Conservation (phyloP, 2,329 filamentous ascomycete genomes). For the Ambrosiella beaveri region DNA sequence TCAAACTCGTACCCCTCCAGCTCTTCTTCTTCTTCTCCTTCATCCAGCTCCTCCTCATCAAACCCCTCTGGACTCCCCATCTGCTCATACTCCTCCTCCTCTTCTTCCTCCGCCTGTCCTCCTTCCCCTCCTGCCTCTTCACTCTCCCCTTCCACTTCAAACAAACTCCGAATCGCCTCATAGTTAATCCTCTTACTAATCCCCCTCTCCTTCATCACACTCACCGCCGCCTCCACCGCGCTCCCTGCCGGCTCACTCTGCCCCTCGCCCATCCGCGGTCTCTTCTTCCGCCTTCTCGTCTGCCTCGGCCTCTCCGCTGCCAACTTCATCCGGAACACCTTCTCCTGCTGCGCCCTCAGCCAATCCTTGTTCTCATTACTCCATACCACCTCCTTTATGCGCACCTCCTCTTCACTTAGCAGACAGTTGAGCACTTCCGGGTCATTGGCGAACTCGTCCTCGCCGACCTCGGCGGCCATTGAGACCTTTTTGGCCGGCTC, state of each 20-base stretch:
- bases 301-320: slow-evolving; percentile 39
- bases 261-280: slow-evolving; percentile 44
- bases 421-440: slow-evolving; percentile 71
- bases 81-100: slow-evolving; percentile 6
- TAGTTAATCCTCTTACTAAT: slow-evolving; percentile 66
- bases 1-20: background rate
- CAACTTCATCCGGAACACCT: slow-evolving; percentile 56
- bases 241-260: slow-evolving; percentile 48
- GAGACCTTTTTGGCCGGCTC: slow-evolving; percentile 31
- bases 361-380: slow-evolving; percentile 89
- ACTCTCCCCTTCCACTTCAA: slow-evolving; percentile 24
- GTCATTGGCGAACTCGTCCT: slow-evolving; percentile 77
- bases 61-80: slow-evolving; percentile 2
- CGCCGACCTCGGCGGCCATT: slow-evolving; percentile 50
- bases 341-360: slow-evolving; percentile 71
- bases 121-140: slow-evolving; percentile 21
- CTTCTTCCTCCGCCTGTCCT: slow-evolving; percentile 19
- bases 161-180: slow-evolving; percentile 40
- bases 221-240: slow-evolving; percentile 50
- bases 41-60: slow-evolving; percentile 1
- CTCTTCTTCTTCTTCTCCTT: background rate
- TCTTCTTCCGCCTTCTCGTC: slow-evolving; percentile 36
- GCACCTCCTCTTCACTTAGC: slow-evolving; percentile 54
- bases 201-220: slow-evolving; percentile 48
- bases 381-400: slow-evolving; percentile 83